Evolutionary conservation across 192 early-diverging fungal genomes (phyloP), one percentile per base, ranked within the genome.

Genomic region (Gamsiella multidivaricata): DNA sequence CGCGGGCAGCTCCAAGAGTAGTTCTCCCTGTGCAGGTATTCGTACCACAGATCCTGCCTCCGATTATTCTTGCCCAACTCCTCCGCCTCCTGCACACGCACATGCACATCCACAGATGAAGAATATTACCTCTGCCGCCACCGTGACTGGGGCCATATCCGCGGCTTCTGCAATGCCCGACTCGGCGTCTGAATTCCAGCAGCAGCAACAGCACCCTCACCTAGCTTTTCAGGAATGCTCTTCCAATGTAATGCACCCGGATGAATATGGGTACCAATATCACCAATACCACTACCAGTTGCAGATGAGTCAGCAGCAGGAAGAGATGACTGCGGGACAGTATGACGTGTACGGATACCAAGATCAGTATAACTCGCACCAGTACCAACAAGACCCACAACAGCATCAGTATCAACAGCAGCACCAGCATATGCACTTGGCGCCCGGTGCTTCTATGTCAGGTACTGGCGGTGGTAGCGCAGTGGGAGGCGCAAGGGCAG

Each of bases 381-480:
- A n/a, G n/a, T 70, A 61, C 36, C 56, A 57, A 25, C 45, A 59
- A 18, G 47, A 61, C 31, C 39, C 14, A 46, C 45, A 62, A 8
- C 8, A 5, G 12, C 28, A 28, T 53, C 51, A 18, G 41, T 0
- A 31, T 26, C 42, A 20, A 29, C 29, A 11, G 28, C 45, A 5
- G 23, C 36, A 5, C 3, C 33, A 26, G 33, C 5, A 20, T n/a
- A n/a, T n/a, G n/a, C n/a, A n/a, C n/a, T n/a, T n/a, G n/a, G n/a
- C n/a, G n/a, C n/a, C n/a, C n/a, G n/a, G n/a, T n/a, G n/a, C n/a
- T n/a, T n/a, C n/a, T n/a, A n/a, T n/a, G n/a, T 4, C 28, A 34
- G 25, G 17, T 5, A 7, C 31, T 32, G 45, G 45, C 18, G 45
- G 17, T 22, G 31, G 25, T 9, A 8, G n/a, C 2, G 32, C 34